Conservation (phyloP, 2,329 filamentous ascomycete species). For the Graphiopsis chlorocephala region DNA sequence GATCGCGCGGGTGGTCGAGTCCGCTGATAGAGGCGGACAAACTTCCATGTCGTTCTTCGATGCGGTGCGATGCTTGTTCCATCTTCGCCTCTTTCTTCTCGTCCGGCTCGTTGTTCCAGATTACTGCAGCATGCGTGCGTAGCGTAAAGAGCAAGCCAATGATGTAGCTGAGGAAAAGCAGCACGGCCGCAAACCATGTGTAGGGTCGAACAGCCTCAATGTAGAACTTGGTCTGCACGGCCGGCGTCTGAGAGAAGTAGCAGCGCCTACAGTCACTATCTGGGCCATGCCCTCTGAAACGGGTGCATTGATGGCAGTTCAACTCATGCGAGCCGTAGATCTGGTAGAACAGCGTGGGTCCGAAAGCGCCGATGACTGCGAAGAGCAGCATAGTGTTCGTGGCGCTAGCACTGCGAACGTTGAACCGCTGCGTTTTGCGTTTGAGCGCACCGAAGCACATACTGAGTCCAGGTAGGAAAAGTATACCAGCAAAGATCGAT, state of each 20-base stretch:
- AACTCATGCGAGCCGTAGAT: slow-evolving; percentile 98
- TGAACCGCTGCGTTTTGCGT: slow-evolving; percentile 97
- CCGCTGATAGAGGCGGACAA: not conserved
- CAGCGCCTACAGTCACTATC: slow-evolving; percentile 81
- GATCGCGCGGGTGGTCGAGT: slow-evolving; percentile 19
- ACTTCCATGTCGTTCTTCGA: slow-evolving; percentile 23
- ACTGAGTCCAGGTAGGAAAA: slow-evolving; percentile 89
- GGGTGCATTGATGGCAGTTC: slow-evolving; percentile 68
- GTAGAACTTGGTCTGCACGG: slow-evolving; percentile 84
- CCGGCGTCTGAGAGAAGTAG: slow-evolving; percentile 86
- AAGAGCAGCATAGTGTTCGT: slow-evolving; percentile 98
- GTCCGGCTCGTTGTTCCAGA: slow-evolving; percentile 79
- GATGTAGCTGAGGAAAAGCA: slow-evolving; percentile 88
- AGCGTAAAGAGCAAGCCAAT: slow-evolving; percentile 95
- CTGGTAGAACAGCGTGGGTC: slow-evolving; percentile 95
- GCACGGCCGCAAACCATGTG: slow-evolving; percentile 79
- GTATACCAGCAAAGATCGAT: slow-evolving; percentile 93
- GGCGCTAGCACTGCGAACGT: slow-evolving; percentile 91
- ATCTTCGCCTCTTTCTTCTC: slow-evolving; percentile 45
- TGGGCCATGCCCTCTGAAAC: slow-evolving; percentile 47
- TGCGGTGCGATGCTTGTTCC: slow-evolving; percentile 34
- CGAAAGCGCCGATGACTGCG: slow-evolving; percentile 90
- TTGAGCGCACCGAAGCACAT: slow-evolving; percentile 99
- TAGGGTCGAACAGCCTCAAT: slow-evolving; percentile 87
- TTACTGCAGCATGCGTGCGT: slow-evolving; percentile 90